These are phyloP conservation scores for Endothia cerciana DNA, from an alignment of 2,329 filamentous ascomycete genomes.

Conservation along the genomic window DNA sequence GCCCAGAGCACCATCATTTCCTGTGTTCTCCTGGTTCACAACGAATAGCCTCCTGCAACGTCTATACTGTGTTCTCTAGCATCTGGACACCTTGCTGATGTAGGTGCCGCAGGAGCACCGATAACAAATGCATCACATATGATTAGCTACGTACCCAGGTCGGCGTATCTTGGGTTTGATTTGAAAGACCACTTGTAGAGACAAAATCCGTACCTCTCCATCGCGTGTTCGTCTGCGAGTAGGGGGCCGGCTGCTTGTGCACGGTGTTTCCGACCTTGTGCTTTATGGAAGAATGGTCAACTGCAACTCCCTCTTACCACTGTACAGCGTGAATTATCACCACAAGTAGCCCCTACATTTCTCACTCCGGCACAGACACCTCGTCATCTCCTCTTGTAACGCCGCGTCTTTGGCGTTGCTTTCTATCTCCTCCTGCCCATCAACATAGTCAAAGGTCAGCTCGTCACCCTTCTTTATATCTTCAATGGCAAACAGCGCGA, in stretches of 20 bases:
- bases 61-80: too few species aligned
- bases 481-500: conserved; percentile 74
- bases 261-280: too few species aligned
- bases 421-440: conserved; percentile 59
- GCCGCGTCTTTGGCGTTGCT: conserved; percentile 54
- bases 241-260: not conserved
- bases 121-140: not conserved
- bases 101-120: too few species aligned
- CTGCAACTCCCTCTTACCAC: not conserved
- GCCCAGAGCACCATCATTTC: too few species aligned
- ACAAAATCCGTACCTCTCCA: not conserved
- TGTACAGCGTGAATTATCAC: conserved; percentile 42
- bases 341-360: conserved; percentile 74
- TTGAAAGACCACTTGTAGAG: not conserved
- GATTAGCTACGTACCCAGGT: not conserved
- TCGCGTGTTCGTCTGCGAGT: not conserved
- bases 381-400: conserved; percentile 57
- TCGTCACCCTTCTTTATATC: conserved; percentile 70
- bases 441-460: conserved; percentile 80
- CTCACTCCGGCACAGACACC: conserved; percentile 64
- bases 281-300: not conserved
- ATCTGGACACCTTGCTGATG: too few species aligned
- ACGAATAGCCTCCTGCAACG: too few species aligned
- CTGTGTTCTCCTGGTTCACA: too few species aligned
- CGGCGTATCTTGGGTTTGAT: not conserved